These are phyloP conservation scores for Sechiopsis laciniata DNA, from an alignment of 306 rosid genomes.

Conservation along the genomic window DNA sequence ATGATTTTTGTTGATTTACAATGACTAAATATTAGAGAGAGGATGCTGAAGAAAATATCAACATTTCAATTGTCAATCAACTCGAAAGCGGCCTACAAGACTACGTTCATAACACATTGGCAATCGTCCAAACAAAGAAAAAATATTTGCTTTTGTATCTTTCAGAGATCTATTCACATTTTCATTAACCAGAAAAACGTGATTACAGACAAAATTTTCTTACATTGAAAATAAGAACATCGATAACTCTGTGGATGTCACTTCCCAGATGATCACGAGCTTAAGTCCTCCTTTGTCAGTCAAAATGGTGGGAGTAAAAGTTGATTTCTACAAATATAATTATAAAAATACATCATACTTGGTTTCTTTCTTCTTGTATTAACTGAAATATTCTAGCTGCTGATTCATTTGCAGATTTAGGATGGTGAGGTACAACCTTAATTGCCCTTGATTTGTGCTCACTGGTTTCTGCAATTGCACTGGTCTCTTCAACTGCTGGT, in stretches of 20 bases:
- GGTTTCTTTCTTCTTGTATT: slow-evolving; percentile 75
- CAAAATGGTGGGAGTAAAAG: too few relatives aligned
- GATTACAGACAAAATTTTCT: slow-evolving; percentile 29
- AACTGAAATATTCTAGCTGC: slow-evolving; percentile 69
- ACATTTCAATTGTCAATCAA: neutral
- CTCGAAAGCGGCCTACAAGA: neutral
- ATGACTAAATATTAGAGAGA: neutral
- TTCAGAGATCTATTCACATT: slow-evolving; percentile 16
- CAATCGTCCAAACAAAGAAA: neutral
- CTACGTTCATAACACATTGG: too few relatives aligned
- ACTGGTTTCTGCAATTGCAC: slow-evolving; percentile 25
- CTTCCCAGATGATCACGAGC: slow-evolving; percentile 1
- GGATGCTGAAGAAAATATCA: neutral
- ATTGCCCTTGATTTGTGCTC: slow-evolving; percentile 44
- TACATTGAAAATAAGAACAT: slow-evolving; percentile 18
- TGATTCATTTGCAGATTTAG: slow-evolving; percentile 59
- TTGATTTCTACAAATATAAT: slow-evolving; percentile 7
- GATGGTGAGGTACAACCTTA: slow-evolving; percentile 66
- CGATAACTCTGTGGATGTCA: neutral
- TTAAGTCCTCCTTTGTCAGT: too few relatives aligned
- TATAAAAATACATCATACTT: slow-evolving; percentile 25
- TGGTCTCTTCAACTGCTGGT: slow-evolving; percentile 38
- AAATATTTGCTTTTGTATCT: neutral
- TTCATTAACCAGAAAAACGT: slow-evolving; percentile 10
- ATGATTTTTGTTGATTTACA: neutral